phyloP scores from a whole-genome alignment of 345 rosid species.

The Orychophragmus violaceus region DNA sequence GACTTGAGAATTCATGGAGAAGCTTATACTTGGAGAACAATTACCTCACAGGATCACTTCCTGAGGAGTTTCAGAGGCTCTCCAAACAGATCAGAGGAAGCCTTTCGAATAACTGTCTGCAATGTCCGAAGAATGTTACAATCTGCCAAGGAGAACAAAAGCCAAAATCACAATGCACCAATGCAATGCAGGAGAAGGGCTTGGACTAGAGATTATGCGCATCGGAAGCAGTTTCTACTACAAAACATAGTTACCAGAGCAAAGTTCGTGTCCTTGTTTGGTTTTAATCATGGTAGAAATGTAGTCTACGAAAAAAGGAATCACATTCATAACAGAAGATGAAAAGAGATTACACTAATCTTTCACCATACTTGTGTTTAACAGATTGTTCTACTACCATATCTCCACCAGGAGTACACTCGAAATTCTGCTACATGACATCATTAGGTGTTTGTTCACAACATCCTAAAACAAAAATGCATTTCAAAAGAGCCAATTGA shows the following conservation, averaged over 20 bases:
- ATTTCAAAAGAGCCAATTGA: constrained; percentile 73
- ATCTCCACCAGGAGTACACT: constrained; percentile 7
- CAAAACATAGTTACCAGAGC: not conserved
- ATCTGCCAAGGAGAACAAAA: constrained; percentile 47
- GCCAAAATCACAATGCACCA: constrained; percentile 40
- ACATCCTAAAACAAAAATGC: constrained; percentile 9
- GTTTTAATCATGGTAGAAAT: constrained; percentile 7
- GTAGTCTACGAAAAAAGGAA: not conserved
- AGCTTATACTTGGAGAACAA: constrained; percentile 33
- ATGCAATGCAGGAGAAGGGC: constrained; percentile 16
- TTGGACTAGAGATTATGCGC: constrained; percentile 20
- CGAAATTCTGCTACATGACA: constrained; percentile 22
- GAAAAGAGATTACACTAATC: constrained; percentile 8
- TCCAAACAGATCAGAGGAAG: constrained; percentile 35
- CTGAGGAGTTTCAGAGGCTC: constrained; percentile 29
- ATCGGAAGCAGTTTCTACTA: not conserved
- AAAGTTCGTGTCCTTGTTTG: constrained; percentile 16
- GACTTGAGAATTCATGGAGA: constrained; percentile 44
- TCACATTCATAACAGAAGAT: not conserved
- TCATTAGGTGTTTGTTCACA: constrained; percentile 27
- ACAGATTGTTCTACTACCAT: constrained; percentile 15
- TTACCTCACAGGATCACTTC: constrained; percentile 41
- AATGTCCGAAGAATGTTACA: constrained; percentile 28
- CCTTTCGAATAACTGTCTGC: constrained; percentile 48
- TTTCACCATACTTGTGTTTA: constrained; percentile 16